These are phyloP conservation scores for Raphanus sativus DNA, from an alignment of 345 rosid species.

Conservation along the genomic window DNA sequence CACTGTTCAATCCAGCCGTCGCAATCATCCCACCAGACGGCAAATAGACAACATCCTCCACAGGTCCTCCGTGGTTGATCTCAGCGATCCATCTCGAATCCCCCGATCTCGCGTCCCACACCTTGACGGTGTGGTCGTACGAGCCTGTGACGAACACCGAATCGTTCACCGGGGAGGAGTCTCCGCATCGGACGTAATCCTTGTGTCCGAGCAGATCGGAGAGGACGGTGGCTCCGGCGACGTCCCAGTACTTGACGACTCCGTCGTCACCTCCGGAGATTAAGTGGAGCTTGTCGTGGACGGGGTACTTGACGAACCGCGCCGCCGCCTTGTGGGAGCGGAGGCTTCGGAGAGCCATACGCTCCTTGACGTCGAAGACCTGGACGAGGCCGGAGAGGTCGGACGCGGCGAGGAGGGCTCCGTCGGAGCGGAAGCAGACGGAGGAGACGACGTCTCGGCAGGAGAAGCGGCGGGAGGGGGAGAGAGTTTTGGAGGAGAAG, in stretches of 20 bases:
- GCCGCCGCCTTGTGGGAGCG: conserved; percentile 76
- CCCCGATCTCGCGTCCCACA: conserved; percentile 85
- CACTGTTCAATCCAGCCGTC: conserved; percentile 74
- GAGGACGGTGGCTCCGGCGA: conserved; percentile 61
- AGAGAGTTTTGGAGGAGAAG: conserved; percentile 51
- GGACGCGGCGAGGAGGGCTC: conserved; percentile 67
- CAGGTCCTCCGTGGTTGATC: conserved; percentile 80
- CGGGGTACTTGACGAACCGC: conserved; percentile 75
- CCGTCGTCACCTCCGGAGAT: conserved; percentile 93
- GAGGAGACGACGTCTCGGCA: conserved; percentile 82
- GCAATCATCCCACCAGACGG: conserved; percentile 90
- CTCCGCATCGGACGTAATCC: conserved; percentile 91
- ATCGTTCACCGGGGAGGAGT: conserved; percentile 65
- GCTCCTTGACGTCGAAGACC: conserved; percentile 70
- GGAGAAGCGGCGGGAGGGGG: conserved; percentile 53
- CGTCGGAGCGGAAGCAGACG: conserved; percentile 44
- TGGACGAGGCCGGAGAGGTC: conserved; percentile 76
- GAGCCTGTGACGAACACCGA: conserved; percentile 84
- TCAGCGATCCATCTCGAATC: conserved; percentile 53
- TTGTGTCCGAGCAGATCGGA: conserved; percentile 70
- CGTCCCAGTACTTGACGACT: conserved; percentile 93
- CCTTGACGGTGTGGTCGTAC: conserved; percentile 84
- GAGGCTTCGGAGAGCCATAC: conserved; percentile 79
- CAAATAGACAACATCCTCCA: conserved; percentile 82
- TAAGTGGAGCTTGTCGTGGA: conserved; percentile 78